phyloP scores from a whole-genome alignment of 2,329 filamentous ascomycete genomes.

The Sclerotinia trifoliorum region DNA sequence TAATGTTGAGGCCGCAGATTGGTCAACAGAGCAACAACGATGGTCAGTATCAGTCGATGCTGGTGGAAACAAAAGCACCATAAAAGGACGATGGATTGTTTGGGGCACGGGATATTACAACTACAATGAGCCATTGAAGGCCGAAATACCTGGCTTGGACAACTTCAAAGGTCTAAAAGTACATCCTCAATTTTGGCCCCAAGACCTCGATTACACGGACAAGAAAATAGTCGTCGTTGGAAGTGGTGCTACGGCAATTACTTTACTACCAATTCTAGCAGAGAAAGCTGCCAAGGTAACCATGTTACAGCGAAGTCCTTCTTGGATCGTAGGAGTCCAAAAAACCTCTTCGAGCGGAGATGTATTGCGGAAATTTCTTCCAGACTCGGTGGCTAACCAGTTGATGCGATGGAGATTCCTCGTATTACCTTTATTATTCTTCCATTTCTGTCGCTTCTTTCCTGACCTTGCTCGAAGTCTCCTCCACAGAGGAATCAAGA shows the following conservation, averaged over 20 bases:
- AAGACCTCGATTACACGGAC: conserved; percentile 60
- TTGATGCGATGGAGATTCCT: conserved; percentile 51
- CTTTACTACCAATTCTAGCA: conserved; percentile 67
- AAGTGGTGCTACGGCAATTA: conserved; percentile 73
- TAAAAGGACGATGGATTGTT: conserved; percentile 51
- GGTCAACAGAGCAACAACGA: conserved; percentile 52
- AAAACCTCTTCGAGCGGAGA: conserved; percentile 31
- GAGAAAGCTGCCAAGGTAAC: conserved; percentile 65
- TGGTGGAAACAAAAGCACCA: conserved; percentile 38
- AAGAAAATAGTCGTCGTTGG: conserved; percentile 45
- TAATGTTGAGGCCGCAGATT: conserved; percentile 50
- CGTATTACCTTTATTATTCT: conserved; percentile 48
- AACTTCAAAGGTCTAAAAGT: conserved; percentile 59
- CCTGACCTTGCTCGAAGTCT: conserved; percentile 50
- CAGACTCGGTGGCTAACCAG: conserved; percentile 43
- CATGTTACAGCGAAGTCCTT: conserved; percentile 77
- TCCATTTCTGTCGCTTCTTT: conserved; percentile 52
- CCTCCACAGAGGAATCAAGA: conserved; percentile 47
- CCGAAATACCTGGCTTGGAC: conserved; percentile 57
- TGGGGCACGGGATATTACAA: conserved; percentile 65
- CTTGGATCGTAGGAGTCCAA: conserved; percentile 55
- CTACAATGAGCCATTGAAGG: conserved; percentile 54
- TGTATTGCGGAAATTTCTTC: conserved; percentile 41
- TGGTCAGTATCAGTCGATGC: conserved; percentile 52
- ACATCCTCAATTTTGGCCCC: conserved; percentile 74